phyloP scores from a whole-genome alignment of 768 basidiomycete species.

The Dioszegia aurantiaca region DNA sequence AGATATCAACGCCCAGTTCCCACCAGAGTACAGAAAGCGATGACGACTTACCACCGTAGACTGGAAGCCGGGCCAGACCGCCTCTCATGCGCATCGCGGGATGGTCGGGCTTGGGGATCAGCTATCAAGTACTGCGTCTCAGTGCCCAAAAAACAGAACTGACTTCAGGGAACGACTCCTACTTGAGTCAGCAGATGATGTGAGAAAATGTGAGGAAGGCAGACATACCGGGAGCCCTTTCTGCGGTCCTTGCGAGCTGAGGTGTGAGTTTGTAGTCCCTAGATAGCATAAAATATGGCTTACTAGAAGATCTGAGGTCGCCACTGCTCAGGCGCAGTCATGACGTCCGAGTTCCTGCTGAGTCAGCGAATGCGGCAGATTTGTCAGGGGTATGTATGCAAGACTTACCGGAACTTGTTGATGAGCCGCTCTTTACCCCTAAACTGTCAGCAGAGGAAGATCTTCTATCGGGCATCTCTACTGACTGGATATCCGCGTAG shows the following conservation, averaged over 20 bases:
- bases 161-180: constrained; percentile 44
- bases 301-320: constrained; percentile 48
- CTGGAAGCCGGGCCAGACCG: not conserved
- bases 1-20: too few species aligned
- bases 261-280: not conserved
- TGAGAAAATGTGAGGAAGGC: not conserved
- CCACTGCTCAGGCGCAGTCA: constrained; percentile 46
- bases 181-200: not conserved
- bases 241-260: constrained; percentile 35
- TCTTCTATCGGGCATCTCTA: not conserved
- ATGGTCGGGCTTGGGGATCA: constrained; percentile 21
- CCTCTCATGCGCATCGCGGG: constrained; percentile 12
- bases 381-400: too few species aligned
- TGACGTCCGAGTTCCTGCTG: constrained; percentile 44
- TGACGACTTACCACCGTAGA: constrained; percentile 1
- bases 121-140: not conserved
- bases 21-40: not conserved
- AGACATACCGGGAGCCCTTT: constrained; percentile 32
- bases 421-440: constrained; percentile 47
- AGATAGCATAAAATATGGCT: constrained; percentile 1
- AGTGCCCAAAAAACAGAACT: not conserved
- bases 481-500: constrained; percentile 50
- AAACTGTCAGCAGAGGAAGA: not conserved
- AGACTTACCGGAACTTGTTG: constrained; percentile 45
- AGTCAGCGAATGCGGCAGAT: not conserved